Conservation (phyloP, 1,284 basidiomycete genomes). For the Wolfiporia cocos region DNA sequence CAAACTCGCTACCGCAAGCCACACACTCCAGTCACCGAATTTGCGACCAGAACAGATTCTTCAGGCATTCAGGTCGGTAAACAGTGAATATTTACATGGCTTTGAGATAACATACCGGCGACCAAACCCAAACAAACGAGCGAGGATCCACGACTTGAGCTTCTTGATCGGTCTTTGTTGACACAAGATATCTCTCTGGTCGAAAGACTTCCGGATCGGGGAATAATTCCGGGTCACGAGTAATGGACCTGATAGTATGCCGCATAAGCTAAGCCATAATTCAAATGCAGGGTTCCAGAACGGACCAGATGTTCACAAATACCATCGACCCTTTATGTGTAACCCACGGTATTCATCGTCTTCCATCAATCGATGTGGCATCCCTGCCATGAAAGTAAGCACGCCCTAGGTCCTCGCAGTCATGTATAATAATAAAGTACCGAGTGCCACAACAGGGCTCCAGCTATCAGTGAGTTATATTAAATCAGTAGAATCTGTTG, state of each 20-base stretch:
- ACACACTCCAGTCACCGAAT: not conserved
- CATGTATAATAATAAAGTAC: conserved; percentile 6
- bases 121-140: not conserved
- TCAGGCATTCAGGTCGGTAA: not conserved
- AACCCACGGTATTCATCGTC: conserved; percentile 8
- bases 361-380: conserved; percentile 9
- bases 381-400: conserved; percentile 2
- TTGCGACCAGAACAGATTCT: not conserved
- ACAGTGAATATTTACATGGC: not conserved
- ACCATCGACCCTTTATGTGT: conserved; percentile 10
- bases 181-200: not conserved
- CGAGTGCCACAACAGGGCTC: conserved; percentile 22
- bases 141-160: not conserved
- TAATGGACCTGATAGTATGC: not conserved
- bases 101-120: not conserved
- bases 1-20: not conserved
- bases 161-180: not conserved
- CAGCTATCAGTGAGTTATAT: conserved; percentile 17
- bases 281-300: not conserved
- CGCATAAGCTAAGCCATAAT: not conserved
- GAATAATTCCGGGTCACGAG: not conserved
- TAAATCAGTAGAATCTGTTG: not conserved
- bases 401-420: not conserved
- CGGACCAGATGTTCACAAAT: conserved; percentile 10
- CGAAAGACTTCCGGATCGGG: not conserved